Evolutionary conservation across 2,329 filamentous ascomycete genomes (phyloP).

Genomic region (Dothideomycetes sp.): DNA sequence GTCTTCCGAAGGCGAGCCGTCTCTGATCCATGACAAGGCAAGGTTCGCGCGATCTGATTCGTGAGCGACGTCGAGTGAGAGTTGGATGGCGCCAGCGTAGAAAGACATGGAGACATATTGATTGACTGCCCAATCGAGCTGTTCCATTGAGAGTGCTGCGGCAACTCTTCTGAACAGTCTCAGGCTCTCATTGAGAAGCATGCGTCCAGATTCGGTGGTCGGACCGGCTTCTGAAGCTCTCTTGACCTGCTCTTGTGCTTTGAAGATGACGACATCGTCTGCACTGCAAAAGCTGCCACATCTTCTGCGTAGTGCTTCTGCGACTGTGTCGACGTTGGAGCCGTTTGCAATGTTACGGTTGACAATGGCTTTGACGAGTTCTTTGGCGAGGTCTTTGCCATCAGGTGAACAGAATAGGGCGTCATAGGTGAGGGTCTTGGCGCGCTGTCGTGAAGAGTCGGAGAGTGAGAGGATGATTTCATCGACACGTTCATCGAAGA

Average conservation of each 20-base stretch:
- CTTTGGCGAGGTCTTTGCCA: slow-evolving; percentile 82
- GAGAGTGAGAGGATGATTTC: slow-evolving; percentile 76
- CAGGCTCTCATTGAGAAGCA: slow-evolving; percentile 78
- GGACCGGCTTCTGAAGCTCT: slow-evolving; percentile 67
- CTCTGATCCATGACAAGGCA: slow-evolving; percentile 77
- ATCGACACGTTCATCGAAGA: slow-evolving; percentile 86
- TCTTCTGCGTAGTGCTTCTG: slow-evolving; percentile 79
- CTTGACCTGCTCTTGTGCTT: slow-evolving; percentile 90
- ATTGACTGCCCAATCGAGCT: slow-evolving; percentile 64
- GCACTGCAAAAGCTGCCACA: slow-evolving; percentile 97
- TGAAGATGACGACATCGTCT: slow-evolving; percentile 96
- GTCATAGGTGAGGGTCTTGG: slow-evolving; percentile 75
- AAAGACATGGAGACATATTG: slow-evolving; percentile 78
- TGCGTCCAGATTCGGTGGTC: slow-evolving; percentile 65
- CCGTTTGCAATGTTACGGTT: slow-evolving; percentile 96
- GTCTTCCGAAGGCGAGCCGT: slow-evolving; percentile 64
- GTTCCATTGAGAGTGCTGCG: slow-evolving; percentile 66
- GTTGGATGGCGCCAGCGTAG: slow-evolving; percentile 79
- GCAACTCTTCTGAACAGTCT: slow-evolving; percentile 83
- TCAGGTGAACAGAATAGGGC: slow-evolving; percentile 67
- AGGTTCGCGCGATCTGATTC: slow-evolving; percentile 80
- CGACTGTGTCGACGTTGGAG: slow-evolving; percentile 93
- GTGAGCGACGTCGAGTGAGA: slow-evolving; percentile 72
- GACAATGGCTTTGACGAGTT: slow-evolving; percentile 93
- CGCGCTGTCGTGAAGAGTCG: slow-evolving; percentile 54